phyloP scores from a whole-genome alignment of 2,329 filamentous ascomycete species.

The Zopfia rhizophila region DNA sequence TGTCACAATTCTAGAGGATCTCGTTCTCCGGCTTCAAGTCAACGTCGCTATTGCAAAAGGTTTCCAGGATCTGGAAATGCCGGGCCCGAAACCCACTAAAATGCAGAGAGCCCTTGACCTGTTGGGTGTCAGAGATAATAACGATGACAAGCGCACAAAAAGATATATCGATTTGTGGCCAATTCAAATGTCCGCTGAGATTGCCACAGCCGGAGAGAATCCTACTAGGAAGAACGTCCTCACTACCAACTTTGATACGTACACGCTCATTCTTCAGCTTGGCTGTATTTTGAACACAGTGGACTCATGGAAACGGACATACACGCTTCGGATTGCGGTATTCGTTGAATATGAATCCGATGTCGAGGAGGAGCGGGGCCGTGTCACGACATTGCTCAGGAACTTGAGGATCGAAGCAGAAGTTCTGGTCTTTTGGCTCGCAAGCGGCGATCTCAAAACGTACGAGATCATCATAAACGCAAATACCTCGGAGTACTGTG shows the following conservation, averaged over 20 bases:
- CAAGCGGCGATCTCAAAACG: constrained; percentile 74
- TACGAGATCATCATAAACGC: constrained; percentile 84
- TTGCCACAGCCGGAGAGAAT: constrained; percentile 65
- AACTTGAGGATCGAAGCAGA: constrained; percentile 85
- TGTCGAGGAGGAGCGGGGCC: constrained; percentile 78
- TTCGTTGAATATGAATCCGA: constrained; percentile 92
- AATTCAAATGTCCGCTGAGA: constrained; percentile 91
- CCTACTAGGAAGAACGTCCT: constrained; percentile 68
- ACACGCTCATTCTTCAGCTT: constrained; percentile 85
- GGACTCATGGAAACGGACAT: constrained; percentile 79
- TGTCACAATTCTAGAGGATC: constrained; percentile 83
- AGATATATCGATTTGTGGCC: constrained; percentile 91
- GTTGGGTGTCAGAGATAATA: constrained; percentile 48
- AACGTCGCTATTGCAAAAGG: constrained; percentile 88
- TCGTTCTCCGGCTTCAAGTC: constrained; percentile 79
- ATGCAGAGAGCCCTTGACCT: constrained; percentile 37
- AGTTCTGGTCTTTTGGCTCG: constrained; percentile 83
- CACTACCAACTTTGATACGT: constrained; percentile 92
- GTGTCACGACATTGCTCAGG: constrained; percentile 78
- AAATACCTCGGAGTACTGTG: constrained; percentile 59
- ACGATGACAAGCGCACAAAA: constrained; percentile 69
- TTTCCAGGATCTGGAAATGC: constrained; percentile 80
- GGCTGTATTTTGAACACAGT: constrained; percentile 87
- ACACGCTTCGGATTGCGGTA: constrained; percentile 79
- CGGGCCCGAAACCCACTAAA: constrained; percentile 52